Conservation (phyloP, 1,139 yeast species). For the Candida albicans region DNA sequence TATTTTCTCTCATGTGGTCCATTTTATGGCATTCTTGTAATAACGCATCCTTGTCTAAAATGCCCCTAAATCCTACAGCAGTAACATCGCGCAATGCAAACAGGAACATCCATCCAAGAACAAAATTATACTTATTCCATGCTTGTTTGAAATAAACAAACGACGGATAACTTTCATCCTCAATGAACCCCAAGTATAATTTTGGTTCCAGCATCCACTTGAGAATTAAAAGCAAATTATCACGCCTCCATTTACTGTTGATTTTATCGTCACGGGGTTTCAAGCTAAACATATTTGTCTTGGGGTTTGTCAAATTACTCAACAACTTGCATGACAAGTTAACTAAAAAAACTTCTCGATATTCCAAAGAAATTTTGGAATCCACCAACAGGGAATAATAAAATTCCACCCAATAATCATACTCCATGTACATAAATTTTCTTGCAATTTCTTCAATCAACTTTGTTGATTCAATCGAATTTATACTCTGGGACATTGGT, state of each 20-base stretch:
- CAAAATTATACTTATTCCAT: slow-evolving; percentile 26
- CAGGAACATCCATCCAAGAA: slow-evolving; percentile 22
- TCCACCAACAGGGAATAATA: slow-evolving; percentile 7
- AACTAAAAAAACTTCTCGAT: slow-evolving; percentile 11
- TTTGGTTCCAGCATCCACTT: slow-evolving; percentile 13
- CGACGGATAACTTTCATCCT: slow-evolving; percentile 21
- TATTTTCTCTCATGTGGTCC: slow-evolving; percentile 8
- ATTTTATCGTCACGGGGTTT: background rate
- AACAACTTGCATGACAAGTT: slow-evolving; percentile 11
- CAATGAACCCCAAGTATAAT: slow-evolving; percentile 19
- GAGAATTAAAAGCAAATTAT: slow-evolving; percentile 8
- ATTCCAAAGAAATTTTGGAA: slow-evolving; percentile 5
- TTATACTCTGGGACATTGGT: background rate
- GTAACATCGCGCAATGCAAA: slow-evolving; percentile 5
- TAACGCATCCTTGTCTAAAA: slow-evolving; percentile 1
- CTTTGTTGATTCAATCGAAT: slow-evolving; percentile 4
- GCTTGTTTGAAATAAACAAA: slow-evolving; percentile 20
- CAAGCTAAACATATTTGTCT: slow-evolving; percentile 3
- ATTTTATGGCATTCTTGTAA: slow-evolving; percentile 1
- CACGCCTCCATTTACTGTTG: slow-evolving; percentile 3
- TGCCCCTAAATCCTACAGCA: background rate
- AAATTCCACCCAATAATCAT: slow-evolving; percentile 13
- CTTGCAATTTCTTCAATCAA: slow-evolving; percentile 10
- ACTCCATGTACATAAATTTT: slow-evolving; percentile 11
- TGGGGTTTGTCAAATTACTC: slow-evolving; percentile 10